phyloP scores from a whole-genome alignment of 306 rosid genomes.

The Dryas octopetala region DNA sequence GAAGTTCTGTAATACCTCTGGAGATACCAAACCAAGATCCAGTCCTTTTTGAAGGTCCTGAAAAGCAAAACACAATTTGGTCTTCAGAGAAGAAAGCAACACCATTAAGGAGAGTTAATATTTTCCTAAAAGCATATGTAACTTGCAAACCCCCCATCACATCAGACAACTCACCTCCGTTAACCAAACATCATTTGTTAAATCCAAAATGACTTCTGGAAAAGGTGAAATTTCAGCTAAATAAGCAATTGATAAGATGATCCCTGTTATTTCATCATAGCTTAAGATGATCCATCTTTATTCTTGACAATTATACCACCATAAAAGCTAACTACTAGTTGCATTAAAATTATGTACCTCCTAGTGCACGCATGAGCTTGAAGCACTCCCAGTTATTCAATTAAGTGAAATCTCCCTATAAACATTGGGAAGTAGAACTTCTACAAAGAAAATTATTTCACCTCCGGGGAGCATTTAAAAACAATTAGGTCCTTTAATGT shows the following conservation, averaged over 20 bases:
- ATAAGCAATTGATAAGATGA: slow-evolving; percentile 1
- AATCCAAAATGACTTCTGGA: not conserved
- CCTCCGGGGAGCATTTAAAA: not conserved
- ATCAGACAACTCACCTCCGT: not conserved
- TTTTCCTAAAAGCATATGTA: not conserved
- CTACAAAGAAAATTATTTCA: not conserved
- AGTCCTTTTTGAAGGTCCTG: slow-evolving; percentile 97
- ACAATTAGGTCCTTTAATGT: not conserved
- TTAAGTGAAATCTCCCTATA: not conserved
- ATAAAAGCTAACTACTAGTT: not conserved
- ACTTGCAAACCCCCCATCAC: slow-evolving; percentile 2
- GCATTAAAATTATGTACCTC: not conserved
- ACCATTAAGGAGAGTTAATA: not conserved
- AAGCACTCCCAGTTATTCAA: not conserved
- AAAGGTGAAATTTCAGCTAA: not conserved
- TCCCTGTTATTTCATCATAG: not conserved
- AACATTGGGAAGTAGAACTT: not conserved
- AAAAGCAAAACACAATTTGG: slow-evolving; percentile 26
- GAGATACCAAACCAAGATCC: slow-evolving; percentile 95
- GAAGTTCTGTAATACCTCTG: slow-evolving; percentile 88
- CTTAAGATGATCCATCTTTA: too few species aligned
- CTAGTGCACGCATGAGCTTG: not conserved
- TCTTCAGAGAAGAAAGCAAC: slow-evolving; percentile 22
- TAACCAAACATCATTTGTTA: slow-evolving; percentile 4
- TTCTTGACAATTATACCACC: not conserved